Percentiles rank a stretch among this genome's conserved stretches.
Conservation (phyloP, 176 grass and related monocot genomes). For the Pontederia paniculata region DNA sequence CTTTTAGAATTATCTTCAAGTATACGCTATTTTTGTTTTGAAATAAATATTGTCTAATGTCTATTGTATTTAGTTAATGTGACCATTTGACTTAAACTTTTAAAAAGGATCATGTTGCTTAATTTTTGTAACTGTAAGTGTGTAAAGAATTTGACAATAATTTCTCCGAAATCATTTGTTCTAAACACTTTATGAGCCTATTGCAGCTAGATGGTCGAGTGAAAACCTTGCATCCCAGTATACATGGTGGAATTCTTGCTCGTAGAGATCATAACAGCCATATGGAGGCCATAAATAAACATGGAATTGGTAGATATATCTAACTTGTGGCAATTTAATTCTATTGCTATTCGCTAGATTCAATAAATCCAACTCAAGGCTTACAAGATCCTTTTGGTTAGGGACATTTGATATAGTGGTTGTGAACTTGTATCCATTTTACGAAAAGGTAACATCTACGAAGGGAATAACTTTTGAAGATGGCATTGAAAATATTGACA, state of each 20-base stretch:
- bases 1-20: too few species aligned
- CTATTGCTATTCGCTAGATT: not conserved
- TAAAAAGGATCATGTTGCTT: too few species aligned
- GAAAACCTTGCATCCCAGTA: constrained; percentile 86
- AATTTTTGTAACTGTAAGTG: too few species aligned
- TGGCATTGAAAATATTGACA: constrained; percentile 93
- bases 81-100: too few species aligned
- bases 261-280: constrained; percentile 75
- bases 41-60: too few species aligned
- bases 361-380: not conserved
- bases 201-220: constrained; percentile 81
- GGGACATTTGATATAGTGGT: constrained; percentile 96
- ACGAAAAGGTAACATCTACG: constrained; percentile 73
- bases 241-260: constrained; percentile 98
- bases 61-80: too few species aligned
- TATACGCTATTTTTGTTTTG: too few species aligned
- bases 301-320: constrained; percentile 51
- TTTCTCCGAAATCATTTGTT: not conserved
- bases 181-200: constrained; percentile 11
- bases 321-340: not conserved
- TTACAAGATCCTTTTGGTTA: constrained; percentile 14
- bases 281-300: constrained; percentile 61
- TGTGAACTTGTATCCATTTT: constrained; percentile 93
- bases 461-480: constrained; percentile 71
- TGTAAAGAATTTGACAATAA: too few species aligned